Percentiles rank a stretch among this genome's conserved stretches.
phyloP scores from a whole-genome alignment of 208 protist species.

The Histomonas meleagridis region DNA sequence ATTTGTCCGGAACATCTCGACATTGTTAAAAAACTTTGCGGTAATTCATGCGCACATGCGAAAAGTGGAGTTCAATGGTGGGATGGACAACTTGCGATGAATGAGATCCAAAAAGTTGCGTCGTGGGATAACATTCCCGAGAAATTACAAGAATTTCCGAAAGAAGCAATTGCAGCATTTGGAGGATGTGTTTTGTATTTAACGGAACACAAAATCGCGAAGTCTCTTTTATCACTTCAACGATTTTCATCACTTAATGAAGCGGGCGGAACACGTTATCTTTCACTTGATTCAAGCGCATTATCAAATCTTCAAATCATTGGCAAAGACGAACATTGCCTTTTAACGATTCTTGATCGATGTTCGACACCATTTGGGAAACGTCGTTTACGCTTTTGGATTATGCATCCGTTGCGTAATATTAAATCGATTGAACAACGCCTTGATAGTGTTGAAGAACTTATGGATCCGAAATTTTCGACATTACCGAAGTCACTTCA shows the following conservation, averaged over 20 bases:
- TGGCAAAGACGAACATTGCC: background rate
- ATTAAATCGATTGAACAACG: constrained; percentile 25
- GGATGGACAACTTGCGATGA: background rate
- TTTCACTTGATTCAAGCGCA: constrained; percentile 18
- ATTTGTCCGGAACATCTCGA: background rate
- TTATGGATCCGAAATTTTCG: background rate
- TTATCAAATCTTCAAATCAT: constrained; percentile 37
- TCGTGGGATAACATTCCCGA: constrained; percentile 19
- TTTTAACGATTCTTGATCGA: constrained; percentile 26
- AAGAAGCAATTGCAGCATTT: constrained; percentile 10
- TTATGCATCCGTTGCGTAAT: constrained; percentile 28
- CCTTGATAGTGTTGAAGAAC: background rate
- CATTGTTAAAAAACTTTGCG: background rate
- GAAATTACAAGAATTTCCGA: background rate
- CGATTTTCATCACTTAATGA: constrained; percentile 14
- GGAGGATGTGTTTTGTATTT: constrained; percentile 29
- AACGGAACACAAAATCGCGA: constrained; percentile 16
- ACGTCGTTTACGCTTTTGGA: constrained; percentile 15
- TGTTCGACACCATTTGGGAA: constrained; percentile 28
- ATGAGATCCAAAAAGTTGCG: background rate
- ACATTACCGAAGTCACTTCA: background rate
- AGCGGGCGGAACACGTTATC: background rate
- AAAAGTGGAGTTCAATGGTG: background rate
- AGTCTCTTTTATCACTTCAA: constrained; percentile 6
- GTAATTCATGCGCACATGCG: background rate